phyloP scores from a whole-genome alignment of 2,329 filamentous ascomycete genomes.

The Colletotrichum chlorophyti region DNA sequence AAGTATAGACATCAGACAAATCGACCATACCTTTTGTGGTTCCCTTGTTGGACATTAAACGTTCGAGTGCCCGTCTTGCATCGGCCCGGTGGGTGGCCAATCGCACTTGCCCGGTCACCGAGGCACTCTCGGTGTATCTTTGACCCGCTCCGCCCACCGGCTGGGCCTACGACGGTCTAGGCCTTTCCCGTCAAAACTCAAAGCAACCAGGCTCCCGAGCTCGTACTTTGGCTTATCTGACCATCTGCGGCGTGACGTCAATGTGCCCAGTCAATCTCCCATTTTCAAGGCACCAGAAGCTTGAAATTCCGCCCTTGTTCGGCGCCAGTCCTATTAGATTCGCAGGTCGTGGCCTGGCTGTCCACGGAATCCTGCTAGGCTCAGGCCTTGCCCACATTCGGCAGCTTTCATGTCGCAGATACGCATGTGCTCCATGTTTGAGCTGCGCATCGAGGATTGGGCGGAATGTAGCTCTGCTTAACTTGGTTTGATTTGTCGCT shows the following conservation, averaged over 20 bases:
- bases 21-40: too few relatives aligned
- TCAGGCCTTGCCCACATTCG: conserved; percentile 9
- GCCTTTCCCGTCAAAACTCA: background rate
- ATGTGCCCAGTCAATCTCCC: background rate
- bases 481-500: conserved; percentile 13
- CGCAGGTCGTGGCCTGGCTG: background rate
- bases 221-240: conserved; percentile 12
- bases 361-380: conserved; percentile 1
- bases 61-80: too few relatives aligned
- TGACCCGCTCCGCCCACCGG: too few relatives aligned
- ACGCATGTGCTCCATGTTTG: background rate
- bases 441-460: background rate
- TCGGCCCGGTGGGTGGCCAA: too few relatives aligned
- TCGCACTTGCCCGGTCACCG: too few relatives aligned
- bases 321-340: conserved; percentile 4
- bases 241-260: conserved; percentile 26
- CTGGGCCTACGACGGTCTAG: conserved; percentile 4
- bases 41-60: too few relatives aligned
- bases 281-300: conserved; percentile 14
- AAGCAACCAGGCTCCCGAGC: background rate
- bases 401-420: background rate
- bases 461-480: conserved; percentile 2
- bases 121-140: too few relatives aligned
- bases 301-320: background rate
- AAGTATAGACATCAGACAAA: too few relatives aligned